phyloP scores from a whole-genome alignment of 306 rosid genomes.

The Dryas drummondii region DNA sequence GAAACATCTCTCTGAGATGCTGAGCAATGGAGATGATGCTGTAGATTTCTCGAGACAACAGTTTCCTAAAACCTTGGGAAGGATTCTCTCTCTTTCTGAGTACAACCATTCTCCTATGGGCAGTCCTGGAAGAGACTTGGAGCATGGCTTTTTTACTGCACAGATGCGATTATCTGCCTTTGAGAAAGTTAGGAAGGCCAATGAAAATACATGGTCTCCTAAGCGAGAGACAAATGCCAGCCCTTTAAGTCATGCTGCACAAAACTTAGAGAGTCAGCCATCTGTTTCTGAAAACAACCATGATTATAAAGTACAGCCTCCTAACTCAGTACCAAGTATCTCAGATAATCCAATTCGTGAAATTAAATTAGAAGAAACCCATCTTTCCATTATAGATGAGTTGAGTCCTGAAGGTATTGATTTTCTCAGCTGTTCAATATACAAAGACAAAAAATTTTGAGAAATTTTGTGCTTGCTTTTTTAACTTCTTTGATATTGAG shows the following conservation, averaged over 20 bases:
- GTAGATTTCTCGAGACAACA: constrained; percentile 54
- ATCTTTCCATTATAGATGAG: constrained; percentile 36
- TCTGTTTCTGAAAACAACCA: constrained; percentile 37
- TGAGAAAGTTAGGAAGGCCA: constrained; percentile 37
- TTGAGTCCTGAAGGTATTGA: constrained; percentile 59
- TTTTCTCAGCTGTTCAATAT: constrained; percentile 23
- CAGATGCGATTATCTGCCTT: constrained; percentile 50
- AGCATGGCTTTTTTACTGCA: constrained; percentile 59
- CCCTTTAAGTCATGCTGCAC: constrained; percentile 39
- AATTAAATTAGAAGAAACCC: constrained; percentile 35
- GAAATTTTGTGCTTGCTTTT: not conserved
- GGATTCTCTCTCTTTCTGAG: constrained; percentile 89
- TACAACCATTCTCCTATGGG: constrained; percentile 63
- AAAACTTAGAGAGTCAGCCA: constrained; percentile 35
- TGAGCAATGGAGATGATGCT: constrained; percentile 60
- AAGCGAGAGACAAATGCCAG: constrained; percentile 29
- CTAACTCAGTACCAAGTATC: constrained; percentile 33
- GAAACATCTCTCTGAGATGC: constrained; percentile 72
- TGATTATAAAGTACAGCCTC: constrained; percentile 38
- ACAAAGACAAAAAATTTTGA: constrained; percentile 8
- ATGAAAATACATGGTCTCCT: constrained; percentile 41
- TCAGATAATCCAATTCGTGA: constrained; percentile 29
- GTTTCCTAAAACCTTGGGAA: constrained; percentile 67
- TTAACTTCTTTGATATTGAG: constrained; percentile 22
- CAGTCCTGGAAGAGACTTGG: constrained; percentile 81